A percentile compares a stretch with the other conserved stretches of the same genome.
Conservation (phyloP, 805 yeast species). For the Metschnikowia aberdeeniae region DNA sequence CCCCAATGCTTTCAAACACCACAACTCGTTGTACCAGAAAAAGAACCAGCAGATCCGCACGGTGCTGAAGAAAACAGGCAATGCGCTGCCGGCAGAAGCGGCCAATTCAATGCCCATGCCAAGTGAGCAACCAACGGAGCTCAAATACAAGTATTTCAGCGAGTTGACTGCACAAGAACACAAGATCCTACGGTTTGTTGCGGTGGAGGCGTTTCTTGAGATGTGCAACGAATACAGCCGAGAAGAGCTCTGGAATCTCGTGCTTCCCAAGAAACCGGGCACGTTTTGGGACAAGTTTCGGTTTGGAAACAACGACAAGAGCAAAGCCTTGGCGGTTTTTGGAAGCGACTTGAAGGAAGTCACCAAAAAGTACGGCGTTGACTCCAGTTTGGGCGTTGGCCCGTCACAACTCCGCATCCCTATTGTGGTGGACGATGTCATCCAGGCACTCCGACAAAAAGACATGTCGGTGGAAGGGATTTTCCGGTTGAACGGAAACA, state of each 20-base stretch:
- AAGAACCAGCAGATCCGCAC: slow-evolving; percentile 25
- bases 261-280: slow-evolving; percentile 39
- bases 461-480: slow-evolving; percentile 96
- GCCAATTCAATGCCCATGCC: slow-evolving; percentile 2
- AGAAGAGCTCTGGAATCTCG: slow-evolving; percentile 37
- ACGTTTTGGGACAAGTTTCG: slow-evolving; percentile 54
- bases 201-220: slow-evolving; percentile 49
- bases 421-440: slow-evolving; percentile 77
- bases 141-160: slow-evolving; percentile 48
- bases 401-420: slow-evolving; percentile 80
- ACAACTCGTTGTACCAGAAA: slow-evolving; percentile 44
- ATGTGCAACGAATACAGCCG: slow-evolving; percentile 23
- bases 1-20: slow-evolving; percentile 88
- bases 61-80: slow-evolving; percentile 8
- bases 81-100: slow-evolving; percentile 10
- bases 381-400: slow-evolving; percentile 80
- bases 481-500: slow-evolving; percentile 94
- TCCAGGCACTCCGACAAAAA: slow-evolving; percentile 77
- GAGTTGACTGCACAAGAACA: slow-evolving; percentile 59
- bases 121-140: background rate
- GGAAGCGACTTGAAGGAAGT: slow-evolving; percentile 72
- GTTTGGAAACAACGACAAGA: slow-evolving; percentile 28
- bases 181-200: slow-evolving; percentile 53
- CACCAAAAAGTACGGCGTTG: slow-evolving; percentile 71
- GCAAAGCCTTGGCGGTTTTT: slow-evolving; percentile 50